A percentile compares a stretch with the other conserved stretches of the same genome.
Evolutionary conservation across 805 yeast genomes (phyloP).

Genomic region (Kodamaea restingae): DNA sequence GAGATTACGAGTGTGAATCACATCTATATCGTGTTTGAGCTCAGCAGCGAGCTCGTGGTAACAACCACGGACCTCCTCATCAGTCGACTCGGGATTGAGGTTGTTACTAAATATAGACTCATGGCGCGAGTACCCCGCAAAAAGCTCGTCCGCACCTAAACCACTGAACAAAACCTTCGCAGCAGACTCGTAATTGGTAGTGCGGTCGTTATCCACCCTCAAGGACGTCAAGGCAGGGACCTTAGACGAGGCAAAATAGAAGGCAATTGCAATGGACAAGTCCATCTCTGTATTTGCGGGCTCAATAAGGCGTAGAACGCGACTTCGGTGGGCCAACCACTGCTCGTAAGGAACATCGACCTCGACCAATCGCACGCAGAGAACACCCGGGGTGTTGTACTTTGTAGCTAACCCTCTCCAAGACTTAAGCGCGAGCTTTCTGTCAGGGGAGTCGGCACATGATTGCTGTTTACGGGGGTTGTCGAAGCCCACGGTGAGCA

Average conservation of each 20-base stretch:
- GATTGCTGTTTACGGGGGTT: conserved; percentile 69
- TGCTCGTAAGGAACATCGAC: conserved; percentile 69
- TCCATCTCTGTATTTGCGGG: conserved; percentile 95
- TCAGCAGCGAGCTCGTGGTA: conserved; percentile 50
- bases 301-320: conserved; percentile 64
- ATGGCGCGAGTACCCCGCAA: conserved; percentile 93
- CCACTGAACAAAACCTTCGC: conserved; percentile 83
- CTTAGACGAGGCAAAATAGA: conserved; percentile 64
- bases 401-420: conserved; percentile 46
- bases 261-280: conserved; percentile 89
- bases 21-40: conserved; percentile 63
- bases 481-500: conserved; percentile 90
- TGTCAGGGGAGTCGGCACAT: conserved; percentile 78
- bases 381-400: conserved; percentile 33
- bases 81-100: conserved; percentile 16
- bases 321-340: conserved; percentile 47
- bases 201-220: not conserved
- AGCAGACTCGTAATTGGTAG: conserved; percentile 45
- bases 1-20: conserved; percentile 74
- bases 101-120: conserved; percentile 43
- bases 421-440: conserved; percentile 67
- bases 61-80: conserved; percentile 15
- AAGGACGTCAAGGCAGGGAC: conserved; percentile 3
- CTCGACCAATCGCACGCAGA: conserved; percentile 53
- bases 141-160: conserved; percentile 93